Conservation (phyloP, 2,329 filamentous ascomycete species). For the Dryadomyces quercus-mongolicae region DNA sequence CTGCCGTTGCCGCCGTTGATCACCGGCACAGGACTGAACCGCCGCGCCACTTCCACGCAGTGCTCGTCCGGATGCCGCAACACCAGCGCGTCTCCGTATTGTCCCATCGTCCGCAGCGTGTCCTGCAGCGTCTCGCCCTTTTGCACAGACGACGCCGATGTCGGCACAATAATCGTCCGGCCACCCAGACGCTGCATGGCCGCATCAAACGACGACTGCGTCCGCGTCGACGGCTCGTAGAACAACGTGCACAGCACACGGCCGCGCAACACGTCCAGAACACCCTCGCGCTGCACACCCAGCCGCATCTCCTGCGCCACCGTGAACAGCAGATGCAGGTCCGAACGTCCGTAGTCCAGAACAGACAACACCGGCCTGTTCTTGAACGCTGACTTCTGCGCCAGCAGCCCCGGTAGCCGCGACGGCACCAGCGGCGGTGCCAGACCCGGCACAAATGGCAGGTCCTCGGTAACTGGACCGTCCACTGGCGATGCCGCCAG, state of each 20-base stretch:
- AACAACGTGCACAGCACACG: conserved; percentile 86
- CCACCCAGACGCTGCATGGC: conserved; percentile 98
- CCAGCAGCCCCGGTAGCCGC: conserved; percentile 55
- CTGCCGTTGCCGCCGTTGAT: conserved; percentile 97
- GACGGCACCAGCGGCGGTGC: conserved; percentile 5
- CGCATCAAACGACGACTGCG: conserved; percentile 89
- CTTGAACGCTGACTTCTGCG: conserved; percentile 71
- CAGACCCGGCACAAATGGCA: background rate
- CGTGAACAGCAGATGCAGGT: conserved; percentile 89
- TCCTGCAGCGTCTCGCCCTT: conserved; percentile 94
- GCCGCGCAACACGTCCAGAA: conserved; percentile 75
- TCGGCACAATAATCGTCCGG: conserved; percentile 69
- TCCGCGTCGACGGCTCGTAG: conserved; percentile 94
- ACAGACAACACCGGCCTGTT: conserved; percentile 85
- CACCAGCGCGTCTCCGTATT: conserved; percentile 93
- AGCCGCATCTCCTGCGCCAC: conserved; percentile 96
- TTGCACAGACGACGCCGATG: conserved; percentile 73
- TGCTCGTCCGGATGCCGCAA: conserved; percentile 80
- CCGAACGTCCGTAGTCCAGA: conserved; percentile 73
- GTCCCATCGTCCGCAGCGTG: conserved; percentile 83
- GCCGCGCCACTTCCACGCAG: conserved; percentile 70
- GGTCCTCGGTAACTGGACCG: background rate
- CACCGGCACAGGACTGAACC: conserved; percentile 80
- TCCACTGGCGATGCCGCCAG: background rate
- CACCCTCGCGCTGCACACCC: conserved; percentile 83